Evolutionary conservation across 2,329 filamentous ascomycete species (phyloP).

Genomic region (Alternaria infectoria): DNA sequence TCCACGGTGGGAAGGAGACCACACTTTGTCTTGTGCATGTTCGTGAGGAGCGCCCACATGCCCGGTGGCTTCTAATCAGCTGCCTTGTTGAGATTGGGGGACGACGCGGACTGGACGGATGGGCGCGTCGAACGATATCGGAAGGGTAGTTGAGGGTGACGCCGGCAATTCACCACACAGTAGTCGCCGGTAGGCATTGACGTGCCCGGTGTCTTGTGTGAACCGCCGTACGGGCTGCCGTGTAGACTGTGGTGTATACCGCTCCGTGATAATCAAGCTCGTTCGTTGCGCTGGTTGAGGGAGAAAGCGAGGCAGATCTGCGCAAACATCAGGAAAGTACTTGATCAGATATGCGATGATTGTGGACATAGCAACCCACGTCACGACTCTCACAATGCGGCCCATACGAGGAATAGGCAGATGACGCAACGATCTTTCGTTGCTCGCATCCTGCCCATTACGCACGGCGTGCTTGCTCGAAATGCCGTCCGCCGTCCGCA

Average conservation of each 20-base stretch:
- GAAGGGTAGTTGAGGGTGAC: conserved; percentile 95
- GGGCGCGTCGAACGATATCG: conserved; percentile 96
- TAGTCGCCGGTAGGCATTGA: conserved; percentile 76
- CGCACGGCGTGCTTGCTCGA: neutral
- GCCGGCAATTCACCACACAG: conserved; percentile 89
- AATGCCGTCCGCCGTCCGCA: neutral
- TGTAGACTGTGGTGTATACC: neutral
- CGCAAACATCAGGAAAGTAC: neutral
- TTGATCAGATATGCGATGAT: neutral
- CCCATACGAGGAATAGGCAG: accelerated
- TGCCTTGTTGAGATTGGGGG: conserved; percentile 69
- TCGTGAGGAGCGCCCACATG: conserved; percentile 83
- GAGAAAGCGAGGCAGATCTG: neutral
- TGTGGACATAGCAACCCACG: neutral
- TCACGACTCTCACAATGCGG: neutral
- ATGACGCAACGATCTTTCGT: neutral
- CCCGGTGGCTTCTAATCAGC: conserved; percentile 71
- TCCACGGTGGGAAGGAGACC: conserved; percentile 89
- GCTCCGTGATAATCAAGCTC: neutral
- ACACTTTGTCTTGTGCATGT: conserved; percentile 92
- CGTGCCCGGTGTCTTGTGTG: neutral
- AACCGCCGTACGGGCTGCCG: neutral
- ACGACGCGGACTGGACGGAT: conserved; percentile 95
- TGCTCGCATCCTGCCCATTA: neutral
- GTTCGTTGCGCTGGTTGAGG: neutral